phyloP scores from a whole-genome alignment of 2,329 filamentous ascomycete species.

The Neurospora sp. region DNA sequence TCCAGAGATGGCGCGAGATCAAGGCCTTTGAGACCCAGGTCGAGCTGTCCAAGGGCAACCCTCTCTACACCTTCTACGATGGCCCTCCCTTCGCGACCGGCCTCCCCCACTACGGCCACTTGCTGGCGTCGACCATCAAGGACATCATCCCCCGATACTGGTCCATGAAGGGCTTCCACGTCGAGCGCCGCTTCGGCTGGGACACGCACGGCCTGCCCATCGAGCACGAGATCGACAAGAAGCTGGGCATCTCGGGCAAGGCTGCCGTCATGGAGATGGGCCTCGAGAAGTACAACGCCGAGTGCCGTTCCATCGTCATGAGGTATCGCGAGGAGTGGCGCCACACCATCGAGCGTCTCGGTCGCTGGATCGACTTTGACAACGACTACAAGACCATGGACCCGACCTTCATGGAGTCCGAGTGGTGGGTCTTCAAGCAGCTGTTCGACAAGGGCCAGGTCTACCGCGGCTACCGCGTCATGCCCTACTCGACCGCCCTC shows the following conservation, averaged over 20 bases:
- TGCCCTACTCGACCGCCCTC: slow-evolving; percentile 89
- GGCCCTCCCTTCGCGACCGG: slow-evolving; percentile 64
- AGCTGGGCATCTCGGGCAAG: slow-evolving; percentile 73
- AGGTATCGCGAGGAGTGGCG: slow-evolving; percentile 81
- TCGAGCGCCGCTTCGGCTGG: slow-evolving; percentile 90
- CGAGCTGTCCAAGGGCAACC: slow-evolving; percentile 71
- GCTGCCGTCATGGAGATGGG: slow-evolving; percentile 81
- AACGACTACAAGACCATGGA: slow-evolving; percentile 99
- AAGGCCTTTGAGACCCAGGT: slow-evolving; percentile 80
- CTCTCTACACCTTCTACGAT: slow-evolving; percentile 92
- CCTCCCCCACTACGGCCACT: slow-evolving; percentile 52
- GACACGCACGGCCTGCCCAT: slow-evolving; percentile 90
- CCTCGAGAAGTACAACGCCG: slow-evolving; percentile 79
- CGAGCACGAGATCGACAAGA: slow-evolving; percentile 97
- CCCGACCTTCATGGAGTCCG: slow-evolving; percentile 86
- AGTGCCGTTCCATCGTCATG: slow-evolving; percentile 92
- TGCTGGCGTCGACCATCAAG: slow-evolving; percentile 89
- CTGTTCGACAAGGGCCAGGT: slow-evolving; percentile 83
- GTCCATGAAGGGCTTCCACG: slow-evolving; percentile 93
- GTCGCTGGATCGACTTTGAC: slow-evolving; percentile 96
- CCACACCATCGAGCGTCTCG: slow-evolving; percentile 74
- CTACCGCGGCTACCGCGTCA: slow-evolving; percentile 83
- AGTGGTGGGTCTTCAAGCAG: slow-evolving; percentile 96
- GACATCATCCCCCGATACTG: slow-evolving; percentile 95
- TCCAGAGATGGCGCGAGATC: slow-evolving; percentile 83